Base-by-base conservation (phyloP, 768 basidiomycete genomes). In the Pulveroboletus sp. region DNA sequence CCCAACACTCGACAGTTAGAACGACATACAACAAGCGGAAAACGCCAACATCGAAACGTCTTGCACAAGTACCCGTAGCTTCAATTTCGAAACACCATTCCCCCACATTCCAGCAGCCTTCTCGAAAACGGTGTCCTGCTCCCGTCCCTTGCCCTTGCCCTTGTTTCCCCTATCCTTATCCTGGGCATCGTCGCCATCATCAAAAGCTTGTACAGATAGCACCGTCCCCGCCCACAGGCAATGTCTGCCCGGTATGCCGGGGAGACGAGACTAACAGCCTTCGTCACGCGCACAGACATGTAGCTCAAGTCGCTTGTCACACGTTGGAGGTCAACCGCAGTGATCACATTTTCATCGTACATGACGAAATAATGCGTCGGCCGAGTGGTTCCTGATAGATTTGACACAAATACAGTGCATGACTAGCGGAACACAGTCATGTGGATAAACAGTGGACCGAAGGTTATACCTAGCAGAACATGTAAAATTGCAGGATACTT, bases 281-380 rank as follows among this genome's bases (percentile, higher is more conserved):
- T 80, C 18, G 81, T 82, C 37, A 79, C 79, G 6, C 82, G 74
- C n/a, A 74, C 73, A 61, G 80, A 82, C 64, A 77, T 74, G 64
- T 78, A 82, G 55, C 73, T 74, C 41, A 81, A 60, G 52, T 74
- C 69, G 65, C 78, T 73, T 4, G 78, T 79, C 41, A 82, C 66
- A 18, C 61, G 63, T 47, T 83, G 78, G 5, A 81, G 65, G 31
- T 62, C 65, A 56, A 83, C 78, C 10, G 81, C 73, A 6, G 56
- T 58, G 58, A 82, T 72, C 14, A 60, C 59, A 53, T 75, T 76
- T 57, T 82, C 79, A 64, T 82, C 79, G 57, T 77, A 73, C 14
- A 80, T 69, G 45, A 79, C 77, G 52, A 73, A 78, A 62, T 81
- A 80, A 57, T 80, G 79, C 5, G 79, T 79, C 13, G 79, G 76